Evolutionary conservation across 2,329 filamentous ascomycete genomes (phyloP), one percentile per base, ranked within the genome.

Genomic region (Epichloe uncinata): DNA sequence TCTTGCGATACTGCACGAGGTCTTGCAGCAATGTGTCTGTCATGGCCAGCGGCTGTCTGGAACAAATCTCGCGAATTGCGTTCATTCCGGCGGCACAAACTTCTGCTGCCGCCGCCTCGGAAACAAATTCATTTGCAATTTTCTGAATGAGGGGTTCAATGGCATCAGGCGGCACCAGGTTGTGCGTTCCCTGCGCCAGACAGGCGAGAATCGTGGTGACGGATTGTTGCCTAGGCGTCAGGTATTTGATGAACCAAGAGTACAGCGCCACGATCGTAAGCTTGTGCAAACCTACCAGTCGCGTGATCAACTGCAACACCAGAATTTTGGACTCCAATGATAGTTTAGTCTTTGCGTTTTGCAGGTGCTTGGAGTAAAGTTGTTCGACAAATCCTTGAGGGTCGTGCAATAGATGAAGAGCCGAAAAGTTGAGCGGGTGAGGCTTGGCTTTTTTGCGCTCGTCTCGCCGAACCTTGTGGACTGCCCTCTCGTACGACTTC

Each of bases 121-220:
- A 95, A 2, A 98, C 91, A 62, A 98, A 98, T 65, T 98, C 93
- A 62, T 97, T 96, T 34, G 93, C 91, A 59, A 98, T 97, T 70
- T 96, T 97, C 64, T 88, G 84, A 2, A 98, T 74, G 4, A 97
- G 71, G 0, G 93, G 91, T 64, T 97, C 90, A 11, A 98, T 73
- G 0, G 83, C 85, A 72, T 98, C 93, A 0, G 91, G 91, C 0
- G 93, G 93, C 0, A 98, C 90, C 37, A 95, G 76, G 55, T 83
- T 85, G 64, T 98, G 93, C 7, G 88, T 89, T 3, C 87, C 86
- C 70, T 97, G 93, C 0, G 93, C 93, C 50, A 97, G 75, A 11
- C 84, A 95, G 12, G 93, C 93, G 51, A 98, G 73, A 68, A 97
- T 95, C 0, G 88, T 89, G 0, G 93, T 97, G 56, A 97, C 93